Conservation (phyloP, 2,329 filamentous ascomycete genomes). For the Botrytis porri region DNA sequence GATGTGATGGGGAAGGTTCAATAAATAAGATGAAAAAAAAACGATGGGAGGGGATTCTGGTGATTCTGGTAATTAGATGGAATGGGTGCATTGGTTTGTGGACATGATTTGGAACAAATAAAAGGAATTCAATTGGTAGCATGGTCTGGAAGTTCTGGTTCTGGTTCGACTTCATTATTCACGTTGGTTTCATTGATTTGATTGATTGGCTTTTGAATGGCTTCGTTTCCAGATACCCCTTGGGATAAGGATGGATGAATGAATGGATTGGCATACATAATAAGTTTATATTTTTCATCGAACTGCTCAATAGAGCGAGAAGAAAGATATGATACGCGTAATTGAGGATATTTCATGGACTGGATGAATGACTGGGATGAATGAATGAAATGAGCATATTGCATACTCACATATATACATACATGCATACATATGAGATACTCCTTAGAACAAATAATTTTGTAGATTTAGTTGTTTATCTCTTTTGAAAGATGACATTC, state of each 20-base stretch:
- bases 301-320: background rate
- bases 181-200: conserved; percentile 16
- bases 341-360: conserved; percentile 1
- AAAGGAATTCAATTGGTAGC: background rate
- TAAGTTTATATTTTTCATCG: background rate
- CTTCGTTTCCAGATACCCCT: conserved; percentile 20
- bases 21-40: background rate
- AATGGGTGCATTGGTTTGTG: background rate
- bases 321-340: background rate
- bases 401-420: background rate
- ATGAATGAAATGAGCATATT: background rate
- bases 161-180: background rate
- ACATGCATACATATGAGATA: background rate
- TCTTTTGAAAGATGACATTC: background rate
- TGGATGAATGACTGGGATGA: conserved; percentile 4
- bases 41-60: background rate
- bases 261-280: conserved; percentile 12
- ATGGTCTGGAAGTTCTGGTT: conserved; percentile 7
- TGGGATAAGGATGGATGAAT: conserved; percentile 14
- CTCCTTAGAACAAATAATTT: background rate
- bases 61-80: conserved; percentile 3
- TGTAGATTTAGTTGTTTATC: background rate
- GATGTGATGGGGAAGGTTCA: background rate
- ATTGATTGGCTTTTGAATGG: conserved; percentile 14
- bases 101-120: background rate